Evolutionary conservation across 352 stramenopile species (phyloP).

Genomic region (Blastocystis sp.): DNA sequence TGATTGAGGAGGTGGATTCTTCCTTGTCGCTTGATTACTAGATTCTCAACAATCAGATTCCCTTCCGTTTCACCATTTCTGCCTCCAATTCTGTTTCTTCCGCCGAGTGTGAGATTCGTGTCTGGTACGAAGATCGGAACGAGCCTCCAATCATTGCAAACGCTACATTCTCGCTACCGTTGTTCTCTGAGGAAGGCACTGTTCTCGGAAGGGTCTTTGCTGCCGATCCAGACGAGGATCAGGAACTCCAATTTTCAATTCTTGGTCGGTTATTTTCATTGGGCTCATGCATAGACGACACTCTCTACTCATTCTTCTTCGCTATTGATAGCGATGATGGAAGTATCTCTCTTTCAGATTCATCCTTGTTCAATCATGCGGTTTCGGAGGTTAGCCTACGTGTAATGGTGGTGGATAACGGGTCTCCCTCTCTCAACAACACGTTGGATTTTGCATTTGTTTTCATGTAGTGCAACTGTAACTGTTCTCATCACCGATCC

Average conservation of each 20-base stretch:
- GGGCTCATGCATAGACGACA: neutral
- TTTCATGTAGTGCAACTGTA: neutral
- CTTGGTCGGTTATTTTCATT: neutral
- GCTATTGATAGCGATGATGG: neutral
- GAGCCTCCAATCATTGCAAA: neutral
- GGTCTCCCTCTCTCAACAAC: neutral
- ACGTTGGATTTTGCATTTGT: neutral
- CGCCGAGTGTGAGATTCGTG: neutral
- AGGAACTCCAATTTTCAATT: neutral
- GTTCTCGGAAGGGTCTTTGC: neutral
- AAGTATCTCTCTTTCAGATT: neutral
- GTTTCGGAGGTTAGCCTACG: neutral
- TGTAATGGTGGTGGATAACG: neutral
- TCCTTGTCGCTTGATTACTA: neutral
- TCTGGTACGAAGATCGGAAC: neutral
- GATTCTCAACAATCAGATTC: neutral
- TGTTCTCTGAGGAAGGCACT: neutral
- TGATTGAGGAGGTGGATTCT: neutral
- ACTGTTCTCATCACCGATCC: neutral
- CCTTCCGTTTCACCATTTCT: neutral
- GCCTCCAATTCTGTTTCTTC: neutral
- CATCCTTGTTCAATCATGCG: neutral
- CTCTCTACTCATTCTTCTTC: neutral
- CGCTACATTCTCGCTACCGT: neutral
- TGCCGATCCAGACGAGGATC: neutral